Evolutionary conservation across 192 early-diverging fungal genomes (phyloP).

Genomic region (Dimargaris cristalligena): DNA sequence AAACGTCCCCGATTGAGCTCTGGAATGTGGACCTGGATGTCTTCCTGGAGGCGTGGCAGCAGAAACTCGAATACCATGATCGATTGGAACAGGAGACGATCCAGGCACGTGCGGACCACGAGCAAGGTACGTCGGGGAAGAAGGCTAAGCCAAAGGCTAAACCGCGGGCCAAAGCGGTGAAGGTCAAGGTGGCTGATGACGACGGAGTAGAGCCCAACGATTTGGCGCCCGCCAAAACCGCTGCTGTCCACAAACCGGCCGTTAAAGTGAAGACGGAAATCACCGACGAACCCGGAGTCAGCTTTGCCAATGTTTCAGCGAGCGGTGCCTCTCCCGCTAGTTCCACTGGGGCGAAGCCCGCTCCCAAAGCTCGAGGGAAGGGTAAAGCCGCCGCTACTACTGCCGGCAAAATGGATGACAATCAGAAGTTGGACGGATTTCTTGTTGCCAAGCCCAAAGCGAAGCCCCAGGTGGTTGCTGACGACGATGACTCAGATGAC

Average conservation of each 20-base stretch:
- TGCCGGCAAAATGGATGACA: no score
- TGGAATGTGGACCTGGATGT: constrained; percentile 78
- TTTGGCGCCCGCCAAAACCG: neutral
- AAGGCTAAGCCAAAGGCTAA: constrained; percentile 16
- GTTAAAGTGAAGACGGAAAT: neutral
- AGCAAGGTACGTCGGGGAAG: constrained; percentile 13
- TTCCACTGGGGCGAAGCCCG: no score
- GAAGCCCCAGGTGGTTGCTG: neutral
- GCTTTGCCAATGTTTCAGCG: no score
- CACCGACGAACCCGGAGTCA: no score
- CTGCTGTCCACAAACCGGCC: neutral
- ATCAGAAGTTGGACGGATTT: no score
- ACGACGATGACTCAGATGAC: neutral
- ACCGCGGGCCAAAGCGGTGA: constrained; percentile 6
- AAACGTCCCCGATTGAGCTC: constrained; percentile 48
- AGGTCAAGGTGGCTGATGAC: constrained; percentile 15
- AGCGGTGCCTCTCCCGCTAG: no score
- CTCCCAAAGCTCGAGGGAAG: no score
- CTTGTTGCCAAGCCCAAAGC: no score
- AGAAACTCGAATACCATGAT: constrained; percentile 21
- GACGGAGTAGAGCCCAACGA: constrained; percentile 19
- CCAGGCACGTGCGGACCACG: constrained; percentile 16
- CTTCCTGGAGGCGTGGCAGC: constrained; percentile 73
- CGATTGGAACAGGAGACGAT: constrained; percentile 15
- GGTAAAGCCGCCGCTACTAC: no score